These are phyloP conservation scores for Elsinoe ampelina DNA, from an alignment of 2,329 filamentous ascomycete species.

Conservation along the genomic window DNA sequence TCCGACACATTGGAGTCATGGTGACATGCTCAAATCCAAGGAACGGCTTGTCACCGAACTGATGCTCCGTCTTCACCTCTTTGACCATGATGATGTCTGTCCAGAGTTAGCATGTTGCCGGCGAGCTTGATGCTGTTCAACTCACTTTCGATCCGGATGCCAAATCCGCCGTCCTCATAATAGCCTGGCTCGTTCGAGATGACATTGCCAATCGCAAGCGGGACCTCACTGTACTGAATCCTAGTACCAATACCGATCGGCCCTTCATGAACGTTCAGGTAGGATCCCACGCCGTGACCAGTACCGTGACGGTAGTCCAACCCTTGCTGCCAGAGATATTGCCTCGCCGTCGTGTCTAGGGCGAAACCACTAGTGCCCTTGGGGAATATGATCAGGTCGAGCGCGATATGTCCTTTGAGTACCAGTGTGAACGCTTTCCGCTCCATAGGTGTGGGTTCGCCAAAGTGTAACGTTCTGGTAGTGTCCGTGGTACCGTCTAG, in stretches of 20 bases:
- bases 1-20: constrained; percentile 89
- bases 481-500: constrained; percentile 93
- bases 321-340: constrained; percentile 86
- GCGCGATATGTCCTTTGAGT: constrained; percentile 82
- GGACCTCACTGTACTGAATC: constrained; percentile 82
- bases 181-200: constrained; percentile 92
- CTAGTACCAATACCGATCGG: constrained; percentile 93
- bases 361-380: constrained; percentile 93
- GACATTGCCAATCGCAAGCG: constrained; percentile 84
- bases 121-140: not conserved
- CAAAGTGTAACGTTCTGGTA: constrained; percentile 88
- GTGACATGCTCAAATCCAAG: constrained; percentile 95
- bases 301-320: constrained; percentile 95
- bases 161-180: constrained; percentile 91
- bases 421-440: constrained; percentile 88
- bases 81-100: constrained; percentile 75
- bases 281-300: constrained; percentile 90
- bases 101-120: constrained; percentile 8
- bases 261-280: constrained; percentile 92
- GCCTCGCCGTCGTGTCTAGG: constrained; percentile 76
- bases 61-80: constrained; percentile 76
- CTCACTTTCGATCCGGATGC: constrained; percentile 82
- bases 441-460: constrained; percentile 71
- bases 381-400: constrained; percentile 80
- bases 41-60: constrained; percentile 89